phyloP scores from a whole-genome alignment of 2,329 filamentous ascomycete species.

The Penicillium sp. region DNA sequence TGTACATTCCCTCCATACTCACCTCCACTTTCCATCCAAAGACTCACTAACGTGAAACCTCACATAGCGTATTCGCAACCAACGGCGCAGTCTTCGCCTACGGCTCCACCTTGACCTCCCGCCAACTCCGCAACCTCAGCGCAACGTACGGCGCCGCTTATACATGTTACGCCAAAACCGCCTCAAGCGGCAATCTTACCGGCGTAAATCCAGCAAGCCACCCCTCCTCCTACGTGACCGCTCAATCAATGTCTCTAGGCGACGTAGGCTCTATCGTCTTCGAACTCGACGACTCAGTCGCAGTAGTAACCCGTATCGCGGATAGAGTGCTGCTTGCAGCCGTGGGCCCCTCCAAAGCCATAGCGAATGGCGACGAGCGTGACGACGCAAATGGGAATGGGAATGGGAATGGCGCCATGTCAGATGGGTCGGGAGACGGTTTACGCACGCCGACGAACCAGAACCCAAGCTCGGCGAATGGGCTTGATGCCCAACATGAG shows the following conservation, averaged over 20 bases:
- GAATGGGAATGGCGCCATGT: conserved; percentile 7
- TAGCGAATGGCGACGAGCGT: conserved; percentile 2
- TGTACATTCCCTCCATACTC: conserved; percentile 26
- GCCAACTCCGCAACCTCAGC: conserved; percentile 42
- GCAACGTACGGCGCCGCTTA: conserved; percentile 46
- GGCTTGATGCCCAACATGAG: conserved; percentile 37
- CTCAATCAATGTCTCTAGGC: conserved; percentile 41
- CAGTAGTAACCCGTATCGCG: conserved; percentile 42
- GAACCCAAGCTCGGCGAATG: conserved; percentile 18
- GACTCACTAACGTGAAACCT: neutral
- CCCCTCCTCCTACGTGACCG: conserved; percentile 44
- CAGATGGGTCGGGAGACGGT: conserved; percentile 13
- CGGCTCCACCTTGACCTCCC: conserved; percentile 39
- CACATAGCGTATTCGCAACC: conserved; percentile 40
- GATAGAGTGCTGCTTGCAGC: conserved; percentile 45
- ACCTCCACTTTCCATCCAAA: too few species aligned
- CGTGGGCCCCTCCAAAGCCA: conserved; percentile 37
- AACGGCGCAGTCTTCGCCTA: conserved; percentile 47
- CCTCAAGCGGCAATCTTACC: conserved; percentile 41
- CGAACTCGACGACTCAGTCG: conserved; percentile 41
- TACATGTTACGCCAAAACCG: conserved; percentile 42
- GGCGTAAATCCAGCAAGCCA: conserved; percentile 44
- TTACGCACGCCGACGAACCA: conserved; percentile 8
- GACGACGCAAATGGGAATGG: conserved; percentile 9
- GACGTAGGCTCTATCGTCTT: conserved; percentile 47